Conservation (phyloP, 2,329 filamentous ascomycete genomes). For the Penicillium rolfsii region DNA sequence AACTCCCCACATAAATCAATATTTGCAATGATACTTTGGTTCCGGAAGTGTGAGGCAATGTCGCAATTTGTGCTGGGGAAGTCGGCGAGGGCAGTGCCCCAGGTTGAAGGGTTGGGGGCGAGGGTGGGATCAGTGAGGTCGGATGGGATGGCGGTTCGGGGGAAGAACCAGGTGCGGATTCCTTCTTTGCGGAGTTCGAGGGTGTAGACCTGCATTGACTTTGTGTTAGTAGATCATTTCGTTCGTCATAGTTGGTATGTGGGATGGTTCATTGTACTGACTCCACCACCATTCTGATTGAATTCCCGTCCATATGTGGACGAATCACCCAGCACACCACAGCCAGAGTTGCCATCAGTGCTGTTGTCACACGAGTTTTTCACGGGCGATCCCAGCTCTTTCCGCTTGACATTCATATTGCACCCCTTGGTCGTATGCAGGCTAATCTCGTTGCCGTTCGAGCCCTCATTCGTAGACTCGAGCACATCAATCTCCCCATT, state of each 20-base stretch:
- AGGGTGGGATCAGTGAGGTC: slow-evolving; percentile 54
- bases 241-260: not conserved
- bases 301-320: slow-evolving; percentile 56
- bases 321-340: slow-evolving; percentile 53
- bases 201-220: slow-evolving; percentile 54
- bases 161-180: slow-evolving; percentile 67
- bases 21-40: slow-evolving; percentile 68
- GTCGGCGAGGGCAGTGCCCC: slow-evolving; percentile 66
- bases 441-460: slow-evolving; percentile 61
- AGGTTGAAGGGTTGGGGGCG: slow-evolving; percentile 63
- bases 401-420: slow-evolving; percentile 58
- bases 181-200: slow-evolving; percentile 64
- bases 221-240: not conserved
- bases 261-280: slow-evolving; percentile 25
- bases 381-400: slow-evolving; percentile 53
- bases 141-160: slow-evolving; percentile 51
- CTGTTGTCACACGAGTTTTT: slow-evolving; percentile 56
- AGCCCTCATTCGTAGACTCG: slow-evolving; percentile 61
- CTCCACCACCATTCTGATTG: slow-evolving; percentile 60
- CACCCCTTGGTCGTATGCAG: slow-evolving; percentile 62
- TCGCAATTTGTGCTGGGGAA: slow-evolving; percentile 67
- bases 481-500: slow-evolving; percentile 69
- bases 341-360: slow-evolving; percentile 60
- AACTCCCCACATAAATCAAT: slow-evolving; percentile 67
- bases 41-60: slow-evolving; percentile 62